These are phyloP conservation scores for Helianthus tuberosus DNA, from an alignment of 129 eudicot genomes.

Conservation along the genomic window DNA sequence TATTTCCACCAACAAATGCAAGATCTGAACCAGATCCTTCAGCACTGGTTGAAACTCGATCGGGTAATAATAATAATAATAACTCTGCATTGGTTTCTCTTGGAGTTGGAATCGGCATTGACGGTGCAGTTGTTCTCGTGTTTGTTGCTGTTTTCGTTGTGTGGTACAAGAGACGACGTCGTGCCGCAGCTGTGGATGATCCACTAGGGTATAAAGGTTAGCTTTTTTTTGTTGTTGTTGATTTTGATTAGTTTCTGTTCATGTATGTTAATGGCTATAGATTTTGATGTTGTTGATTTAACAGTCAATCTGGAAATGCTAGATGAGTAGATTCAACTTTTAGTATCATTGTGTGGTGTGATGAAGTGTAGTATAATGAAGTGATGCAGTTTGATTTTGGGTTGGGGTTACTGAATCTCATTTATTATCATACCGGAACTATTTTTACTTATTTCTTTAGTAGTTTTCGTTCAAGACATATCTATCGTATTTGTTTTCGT, in stretches of 20 bases:
- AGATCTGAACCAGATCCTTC: slow-evolving; percentile 29
- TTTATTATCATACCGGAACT: background rate
- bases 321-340: slow-evolving; percentile 13
- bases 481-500: background rate
- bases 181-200: slow-evolving; percentile 23
- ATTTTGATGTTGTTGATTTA: background rate
- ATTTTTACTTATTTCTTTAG: background rate
- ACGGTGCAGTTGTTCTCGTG: slow-evolving; percentile 61
- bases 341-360: background rate
- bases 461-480: background rate
- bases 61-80: slow-evolving; percentile 18
- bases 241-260: background rate
- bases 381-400: background rate
- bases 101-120: slow-evolving; percentile 78
- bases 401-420: background rate
- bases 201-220: slow-evolving; percentile 50
- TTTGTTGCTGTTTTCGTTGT: slow-evolving; percentile 53
- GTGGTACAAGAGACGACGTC: slow-evolving; percentile 58
- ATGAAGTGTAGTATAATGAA: background rate
- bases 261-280: background rate
- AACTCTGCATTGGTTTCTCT: slow-evolving; percentile 54
- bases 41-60: slow-evolving; percentile 21
- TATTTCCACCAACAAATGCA: slow-evolving; percentile 33
- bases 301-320: background rate
- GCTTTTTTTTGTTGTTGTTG: background rate